These are phyloP conservation scores for Blastomyces silverae DNA, from an alignment of 2,329 filamentous ascomycete genomes.

Conservation along the genomic window DNA sequence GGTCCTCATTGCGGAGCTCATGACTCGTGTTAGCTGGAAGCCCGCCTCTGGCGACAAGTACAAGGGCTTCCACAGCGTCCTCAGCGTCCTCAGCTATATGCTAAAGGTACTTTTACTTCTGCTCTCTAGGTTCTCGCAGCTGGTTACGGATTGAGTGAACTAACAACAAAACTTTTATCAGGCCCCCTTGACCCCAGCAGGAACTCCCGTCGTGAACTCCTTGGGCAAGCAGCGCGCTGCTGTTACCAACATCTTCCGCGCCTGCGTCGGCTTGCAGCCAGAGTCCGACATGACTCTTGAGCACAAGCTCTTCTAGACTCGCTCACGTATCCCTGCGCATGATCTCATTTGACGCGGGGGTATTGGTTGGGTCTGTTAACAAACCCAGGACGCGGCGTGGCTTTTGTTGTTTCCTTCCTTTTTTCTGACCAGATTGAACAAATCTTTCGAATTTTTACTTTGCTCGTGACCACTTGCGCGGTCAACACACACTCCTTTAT, in stretches of 20 bases:
- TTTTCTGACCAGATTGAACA: neutral
- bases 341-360: neutral
- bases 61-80: constrained; percentile 92
- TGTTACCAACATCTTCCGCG: constrained; percentile 96
- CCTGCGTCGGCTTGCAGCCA: constrained; percentile 90
- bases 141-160: constrained; percentile 7
- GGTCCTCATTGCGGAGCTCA: constrained; percentile 88
- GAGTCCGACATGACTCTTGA: constrained; percentile 99
- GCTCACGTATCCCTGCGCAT: neutral
- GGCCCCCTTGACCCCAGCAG: constrained; percentile 87
- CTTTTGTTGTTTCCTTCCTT: neutral
- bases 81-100: constrained; percentile 98
- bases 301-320: constrained; percentile 82
- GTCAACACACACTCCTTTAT: neutral
- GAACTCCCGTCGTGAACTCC: constrained; percentile 91
- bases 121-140: neutral
- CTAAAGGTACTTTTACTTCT: constrained; percentile 52
- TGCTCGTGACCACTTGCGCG: neutral
- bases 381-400: neutral
- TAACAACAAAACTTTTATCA: constrained; percentile 34
- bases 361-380: neutral
- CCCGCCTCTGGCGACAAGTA: constrained; percentile 59
- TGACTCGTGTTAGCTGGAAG: constrained; percentile 97
- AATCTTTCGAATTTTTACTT: neutral
- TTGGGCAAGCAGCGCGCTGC: constrained; percentile 93